These are phyloP conservation scores for Suillus decipiens DNA, from an alignment of 768 basidiomycete genomes.

Conservation along the genomic window DNA sequence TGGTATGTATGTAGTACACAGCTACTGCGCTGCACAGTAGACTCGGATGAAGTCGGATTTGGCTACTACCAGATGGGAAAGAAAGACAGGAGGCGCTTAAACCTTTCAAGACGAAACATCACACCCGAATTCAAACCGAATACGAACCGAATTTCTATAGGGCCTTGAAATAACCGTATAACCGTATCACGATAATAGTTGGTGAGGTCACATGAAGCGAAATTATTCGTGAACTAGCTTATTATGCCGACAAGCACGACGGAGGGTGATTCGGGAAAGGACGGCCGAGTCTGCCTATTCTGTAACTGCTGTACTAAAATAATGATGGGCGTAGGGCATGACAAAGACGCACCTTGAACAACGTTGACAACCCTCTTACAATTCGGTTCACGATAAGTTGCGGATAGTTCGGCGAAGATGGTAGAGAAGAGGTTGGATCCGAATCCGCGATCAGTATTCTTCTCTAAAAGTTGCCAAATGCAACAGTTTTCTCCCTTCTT, in stretches of 20 bases:
- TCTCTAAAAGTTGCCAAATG: not conserved
- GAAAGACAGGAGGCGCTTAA: not conserved
- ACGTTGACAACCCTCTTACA: not conserved
- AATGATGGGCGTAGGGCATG: not conserved
- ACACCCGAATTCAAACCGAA: not conserved
- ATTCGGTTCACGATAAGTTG: not conserved
- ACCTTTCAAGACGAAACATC: not conserved
- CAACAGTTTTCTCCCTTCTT: constrained; percentile 14
- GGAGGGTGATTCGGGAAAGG: not conserved
- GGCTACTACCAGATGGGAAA: constrained; percentile 1
- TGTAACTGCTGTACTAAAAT: not conserved
- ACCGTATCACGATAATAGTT: not conserved
- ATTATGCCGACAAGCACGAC: not conserved
- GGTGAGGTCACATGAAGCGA: constrained; percentile 6
- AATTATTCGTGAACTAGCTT: not conserved
- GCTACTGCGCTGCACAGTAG: not conserved
- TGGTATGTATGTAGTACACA: not conserved
- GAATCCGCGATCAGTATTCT: constrained; percentile 21
- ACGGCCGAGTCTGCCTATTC: constrained; percentile 17
- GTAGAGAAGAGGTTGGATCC: constrained; percentile 12
- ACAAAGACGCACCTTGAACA: not conserved
- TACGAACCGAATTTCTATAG: not conserved
- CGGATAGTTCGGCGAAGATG: constrained; percentile 15
- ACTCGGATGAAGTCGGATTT: not conserved
- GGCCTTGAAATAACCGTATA: not conserved